Evolutionary conservation across 129 eudicot species (phyloP).

Genomic region (Tagetes erecta): DNA sequence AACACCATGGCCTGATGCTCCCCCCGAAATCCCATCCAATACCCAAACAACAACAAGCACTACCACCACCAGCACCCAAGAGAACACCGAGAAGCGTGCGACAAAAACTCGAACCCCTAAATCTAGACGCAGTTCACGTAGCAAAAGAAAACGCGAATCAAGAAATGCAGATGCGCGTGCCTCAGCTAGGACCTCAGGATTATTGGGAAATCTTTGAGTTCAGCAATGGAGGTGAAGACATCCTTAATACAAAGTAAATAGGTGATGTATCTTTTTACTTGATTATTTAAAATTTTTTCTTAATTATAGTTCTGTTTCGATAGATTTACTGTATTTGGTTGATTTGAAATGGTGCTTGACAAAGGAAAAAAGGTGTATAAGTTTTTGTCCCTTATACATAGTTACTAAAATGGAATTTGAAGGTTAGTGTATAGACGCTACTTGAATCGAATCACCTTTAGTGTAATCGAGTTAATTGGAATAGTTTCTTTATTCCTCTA

Average conservation of each 20-base stretch:
- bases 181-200: slow-evolving; percentile 39
- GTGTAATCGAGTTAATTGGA: too few relatives aligned
- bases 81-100: slow-evolving; percentile 54
- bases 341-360: slow-evolving; percentile 7
- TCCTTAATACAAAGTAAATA: slow-evolving; percentile 30
- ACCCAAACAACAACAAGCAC: slow-evolving; percentile 32
- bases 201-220: neutral
- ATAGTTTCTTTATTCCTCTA: too few relatives aligned
- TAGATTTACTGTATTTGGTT: neutral
- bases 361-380: neutral
- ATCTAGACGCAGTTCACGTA: slow-evolving; percentile 56
- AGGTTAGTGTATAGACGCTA: too few relatives aligned
- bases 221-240: slow-evolving; percentile 21
- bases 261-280: slow-evolving; percentile 20
- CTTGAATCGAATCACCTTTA: too few relatives aligned
- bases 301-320: slow-evolving; percentile 12
- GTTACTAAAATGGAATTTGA: too few relatives aligned
- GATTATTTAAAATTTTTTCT: slow-evolving; percentile 17
- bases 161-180: slow-evolving; percentile 49
- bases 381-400: neutral
- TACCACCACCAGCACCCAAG: slow-evolving; percentile 29
- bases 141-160: slow-evolving; percentile 68
- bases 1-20: slow-evolving; percentile 93
- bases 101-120: slow-evolving; percentile 60
- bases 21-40: slow-evolving; percentile 65